These are phyloP conservation scores for Coccomyxa subellipsoidea DNA, from an alignment of 163 green algal genomes.

Conservation along the genomic window DNA sequence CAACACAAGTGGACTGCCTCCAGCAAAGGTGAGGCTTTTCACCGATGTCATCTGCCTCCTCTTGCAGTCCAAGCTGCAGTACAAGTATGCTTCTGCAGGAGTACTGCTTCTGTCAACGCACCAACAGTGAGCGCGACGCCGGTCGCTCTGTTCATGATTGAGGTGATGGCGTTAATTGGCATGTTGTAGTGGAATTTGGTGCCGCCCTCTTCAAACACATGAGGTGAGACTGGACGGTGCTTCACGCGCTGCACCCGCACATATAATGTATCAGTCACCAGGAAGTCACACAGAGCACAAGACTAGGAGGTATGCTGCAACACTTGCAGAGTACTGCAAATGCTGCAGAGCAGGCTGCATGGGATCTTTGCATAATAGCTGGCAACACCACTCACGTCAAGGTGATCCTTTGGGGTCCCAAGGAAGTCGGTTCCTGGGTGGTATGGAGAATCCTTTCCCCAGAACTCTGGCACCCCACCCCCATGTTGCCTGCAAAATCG, in stretches of 20 bases:
- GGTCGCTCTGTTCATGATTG: conserved; percentile 84
- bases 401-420: conserved; percentile 81
- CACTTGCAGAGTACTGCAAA: too few relatives aligned
- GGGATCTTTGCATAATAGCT: too few relatives aligned
- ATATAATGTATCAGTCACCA: not conserved
- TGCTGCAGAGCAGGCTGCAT: too few relatives aligned
- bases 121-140: conserved; percentile 70
- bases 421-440: conserved; percentile 86
- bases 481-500: conserved; percentile 9
- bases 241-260: conserved; percentile 58
- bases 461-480: conserved; percentile 62
- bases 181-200: conserved; percentile 86
- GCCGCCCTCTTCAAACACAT: conserved; percentile 83
- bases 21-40: too few relatives aligned
- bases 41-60: too few relatives aligned
- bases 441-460: conserved; percentile 72
- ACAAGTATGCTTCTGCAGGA: too few relatives aligned
- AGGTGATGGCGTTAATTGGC: conserved; percentile 76
- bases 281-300: not conserved
- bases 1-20: too few relatives aligned
- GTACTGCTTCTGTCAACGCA: conserved; percentile 30
- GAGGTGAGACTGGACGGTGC: conserved; percentile 84
- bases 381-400: conserved; percentile 70
- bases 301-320: not conserved
- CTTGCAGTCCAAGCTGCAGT: not conserved